Percentiles rank a stretch among this genome's conserved stretches.
phyloP scores from a whole-genome alignment of 2,329 filamentous ascomycete species.

The Clarireedia homoeocarpa region DNA sequence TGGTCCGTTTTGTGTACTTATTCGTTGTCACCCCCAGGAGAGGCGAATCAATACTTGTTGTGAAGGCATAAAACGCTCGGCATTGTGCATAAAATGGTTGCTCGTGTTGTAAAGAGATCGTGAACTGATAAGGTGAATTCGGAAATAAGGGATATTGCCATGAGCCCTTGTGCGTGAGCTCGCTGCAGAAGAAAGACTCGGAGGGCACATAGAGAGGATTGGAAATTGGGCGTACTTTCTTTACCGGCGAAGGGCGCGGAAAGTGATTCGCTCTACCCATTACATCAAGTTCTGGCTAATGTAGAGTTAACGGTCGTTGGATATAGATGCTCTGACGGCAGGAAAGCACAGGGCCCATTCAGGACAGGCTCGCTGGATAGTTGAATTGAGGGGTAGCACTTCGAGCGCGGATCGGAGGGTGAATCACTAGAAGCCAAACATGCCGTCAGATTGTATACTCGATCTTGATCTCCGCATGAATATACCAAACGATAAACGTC shows the following conservation, averaged over 20 bases:
- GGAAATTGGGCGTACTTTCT: slow-evolving; percentile 4
- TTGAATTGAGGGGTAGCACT: too few relatives aligned
- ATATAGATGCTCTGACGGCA: too few relatives aligned
- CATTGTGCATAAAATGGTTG: background rate
- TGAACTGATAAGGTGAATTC: background rate
- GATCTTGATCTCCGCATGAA: background rate
- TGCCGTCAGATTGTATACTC: too few relatives aligned
- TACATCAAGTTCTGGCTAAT: background rate
- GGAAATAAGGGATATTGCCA: background rate
- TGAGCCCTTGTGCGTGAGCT: background rate
- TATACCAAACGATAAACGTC: too few relatives aligned
- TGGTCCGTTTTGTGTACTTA: background rate
- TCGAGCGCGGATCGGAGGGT: too few relatives aligned
- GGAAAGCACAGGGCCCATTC: too few relatives aligned
- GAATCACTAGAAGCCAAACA: too few relatives aligned
- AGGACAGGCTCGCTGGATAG: too few relatives aligned
- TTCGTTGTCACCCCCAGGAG: background rate
- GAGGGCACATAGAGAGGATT: background rate
- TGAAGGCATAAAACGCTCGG: slow-evolving; percentile 1
- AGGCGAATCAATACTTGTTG: background rate
- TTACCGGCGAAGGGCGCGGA: background rate
- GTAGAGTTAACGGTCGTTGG: too few relatives aligned
- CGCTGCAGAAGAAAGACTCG: slow-evolving; percentile 3
- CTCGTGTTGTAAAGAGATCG: slow-evolving; percentile 1
- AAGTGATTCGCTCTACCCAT: slow-evolving; percentile 1